These are phyloP conservation scores for Oryza australiensis DNA, from an alignment of 176 grass and related monocot species.

Conservation along the genomic window DNA sequence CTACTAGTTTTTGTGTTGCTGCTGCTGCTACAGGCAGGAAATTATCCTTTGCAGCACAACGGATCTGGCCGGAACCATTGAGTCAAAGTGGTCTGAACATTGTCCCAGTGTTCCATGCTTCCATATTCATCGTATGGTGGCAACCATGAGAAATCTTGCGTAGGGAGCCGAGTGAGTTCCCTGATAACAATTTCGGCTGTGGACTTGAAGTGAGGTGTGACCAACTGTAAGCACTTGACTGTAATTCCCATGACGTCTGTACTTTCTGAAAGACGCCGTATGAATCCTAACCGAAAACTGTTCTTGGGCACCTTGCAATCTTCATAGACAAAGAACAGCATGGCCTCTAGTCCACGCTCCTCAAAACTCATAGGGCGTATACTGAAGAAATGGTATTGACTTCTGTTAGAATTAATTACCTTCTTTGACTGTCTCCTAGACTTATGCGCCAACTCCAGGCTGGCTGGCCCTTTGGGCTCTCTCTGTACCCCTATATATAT, in stretches of 20 bases:
- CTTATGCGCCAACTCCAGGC: too few relatives aligned
- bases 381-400: background rate
- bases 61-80: background rate
- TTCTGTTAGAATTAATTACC: too few relatives aligned
- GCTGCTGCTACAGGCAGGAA: background rate
- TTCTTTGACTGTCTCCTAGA: too few relatives aligned
- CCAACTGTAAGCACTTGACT: background rate
- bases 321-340: background rate
- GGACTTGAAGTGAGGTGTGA: constrained; percentile 15
- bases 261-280: background rate
- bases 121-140: background rate
- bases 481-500: too few relatives aligned
- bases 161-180: background rate
- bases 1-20: background rate
- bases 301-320: background rate
- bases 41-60: constrained; percentile 1
- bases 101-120: background rate
- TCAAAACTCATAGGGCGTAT: background rate
- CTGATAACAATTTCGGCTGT: background rate
- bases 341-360: background rate
- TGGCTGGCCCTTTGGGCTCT: too few relatives aligned
- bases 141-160: constrained; percentile 19
- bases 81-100: background rate
- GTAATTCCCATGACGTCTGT: background rate
- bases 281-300: background rate